Percentiles rank a stretch among this genome's conserved stretches.
Conservation (phyloP, 2,329 filamentous ascomycete genomes). For the Alternaria ventricosa region DNA sequence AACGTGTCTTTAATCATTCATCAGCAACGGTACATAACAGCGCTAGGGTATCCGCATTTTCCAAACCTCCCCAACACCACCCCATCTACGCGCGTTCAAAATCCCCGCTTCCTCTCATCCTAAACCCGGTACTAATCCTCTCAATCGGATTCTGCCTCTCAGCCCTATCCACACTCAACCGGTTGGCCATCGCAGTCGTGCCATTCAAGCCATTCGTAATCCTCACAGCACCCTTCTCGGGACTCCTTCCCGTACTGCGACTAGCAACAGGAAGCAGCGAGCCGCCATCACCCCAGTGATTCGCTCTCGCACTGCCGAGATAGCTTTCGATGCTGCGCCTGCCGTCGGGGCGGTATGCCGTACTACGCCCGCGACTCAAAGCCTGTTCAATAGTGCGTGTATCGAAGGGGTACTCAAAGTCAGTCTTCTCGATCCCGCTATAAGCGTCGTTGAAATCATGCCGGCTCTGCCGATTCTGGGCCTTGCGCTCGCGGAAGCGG, state of each 20-base stretch:
- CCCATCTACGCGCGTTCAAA: slow-evolving; percentile 22
- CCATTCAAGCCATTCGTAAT: slow-evolving; percentile 17
- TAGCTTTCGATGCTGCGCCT: slow-evolving; percentile 40
- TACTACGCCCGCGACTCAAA: slow-evolving; percentile 35
- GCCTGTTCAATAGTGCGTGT: slow-evolving; percentile 36
- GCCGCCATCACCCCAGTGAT: slow-evolving; percentile 9
- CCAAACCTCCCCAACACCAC: neutral
- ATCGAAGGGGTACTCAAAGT: slow-evolving; percentile 31
- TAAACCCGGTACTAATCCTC: slow-evolving; percentile 43
- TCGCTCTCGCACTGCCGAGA: slow-evolving; percentile 22
- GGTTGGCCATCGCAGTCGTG: slow-evolving; percentile 12
- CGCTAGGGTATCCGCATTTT: slow-evolving; percentile 4
- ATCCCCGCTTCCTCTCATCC: slow-evolving; percentile 41
- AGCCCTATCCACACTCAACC: slow-evolving; percentile 27
- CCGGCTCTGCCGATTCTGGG: neutral
- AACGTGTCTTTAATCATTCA: neutral
- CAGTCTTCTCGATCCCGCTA: slow-evolving; percentile 2
- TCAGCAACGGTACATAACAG: neutral
- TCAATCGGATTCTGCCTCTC: slow-evolving; percentile 31
- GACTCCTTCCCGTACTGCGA: slow-evolving; percentile 34
- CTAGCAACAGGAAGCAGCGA: slow-evolving; percentile 41
- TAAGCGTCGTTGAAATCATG: neutral
- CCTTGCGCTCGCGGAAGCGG: slow-evolving; percentile 19
- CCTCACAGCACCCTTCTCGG: slow-evolving; percentile 16
- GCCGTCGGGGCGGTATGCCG: slow-evolving; percentile 24